Evolutionary conservation across 2,329 filamentous ascomycete genomes (phyloP).

Genomic region (Neophaeococcomyces mojaviensis): DNA sequence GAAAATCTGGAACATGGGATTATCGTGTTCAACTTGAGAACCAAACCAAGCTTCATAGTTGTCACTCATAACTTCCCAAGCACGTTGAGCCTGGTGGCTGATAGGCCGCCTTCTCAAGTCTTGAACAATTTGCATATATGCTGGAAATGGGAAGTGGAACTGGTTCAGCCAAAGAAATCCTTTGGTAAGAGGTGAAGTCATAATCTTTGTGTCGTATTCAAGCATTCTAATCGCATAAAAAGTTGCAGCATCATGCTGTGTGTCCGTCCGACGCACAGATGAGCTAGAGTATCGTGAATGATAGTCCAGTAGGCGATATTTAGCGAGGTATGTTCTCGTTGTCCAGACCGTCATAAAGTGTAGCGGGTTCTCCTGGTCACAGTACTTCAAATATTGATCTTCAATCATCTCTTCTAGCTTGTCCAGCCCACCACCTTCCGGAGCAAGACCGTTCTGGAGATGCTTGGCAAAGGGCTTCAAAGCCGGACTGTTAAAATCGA

Average conservation of each 20-base stretch:
- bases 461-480: constrained; percentile 29
- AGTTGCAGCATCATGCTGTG: constrained; percentile 27
- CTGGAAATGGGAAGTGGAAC: constrained; percentile 43
- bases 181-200: constrained; percentile 34
- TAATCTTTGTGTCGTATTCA: constrained; percentile 40
- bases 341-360: constrained; percentile 44
- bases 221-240: constrained; percentile 33
- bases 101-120: constrained; percentile 34
- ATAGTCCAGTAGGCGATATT: constrained; percentile 43
- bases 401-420: constrained; percentile 37
- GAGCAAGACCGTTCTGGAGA: constrained; percentile 11
- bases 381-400: constrained; percentile 39
- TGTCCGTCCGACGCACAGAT: constrained; percentile 22
- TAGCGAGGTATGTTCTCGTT: constrained; percentile 41
- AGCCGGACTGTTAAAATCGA: constrained; percentile 41
- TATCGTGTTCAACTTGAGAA: constrained; percentile 4
- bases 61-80: constrained; percentile 41
- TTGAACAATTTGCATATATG: constrained; percentile 41
- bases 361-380: constrained; percentile 35
- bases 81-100: constrained; percentile 26
- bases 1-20: constrained; percentile 28
- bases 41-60: constrained; percentile 35
- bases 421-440: constrained; percentile 26
- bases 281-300: constrained; percentile 29
- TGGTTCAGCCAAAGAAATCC: constrained; percentile 37